Percentiles rank a stretch among this genome's conserved stretches.
Conservation (phyloP, 345 rosid genomes). For the Turnera subulata region DNA sequence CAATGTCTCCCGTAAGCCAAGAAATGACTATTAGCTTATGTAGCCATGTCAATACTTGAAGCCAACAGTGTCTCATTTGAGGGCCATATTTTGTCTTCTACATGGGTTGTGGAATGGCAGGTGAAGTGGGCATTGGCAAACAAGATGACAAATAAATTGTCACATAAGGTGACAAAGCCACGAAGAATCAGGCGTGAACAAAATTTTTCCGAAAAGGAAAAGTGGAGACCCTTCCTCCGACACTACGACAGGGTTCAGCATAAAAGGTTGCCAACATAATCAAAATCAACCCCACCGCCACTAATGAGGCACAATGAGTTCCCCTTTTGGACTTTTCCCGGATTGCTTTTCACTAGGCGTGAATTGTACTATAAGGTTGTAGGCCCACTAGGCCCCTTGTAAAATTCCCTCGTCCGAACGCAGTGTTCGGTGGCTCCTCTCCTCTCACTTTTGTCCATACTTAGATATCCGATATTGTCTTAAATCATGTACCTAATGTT, state of each 20-base stretch:
- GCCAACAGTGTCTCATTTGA: constrained; percentile 14
- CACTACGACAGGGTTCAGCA: constrained; percentile 42
- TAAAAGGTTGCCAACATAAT: constrained; percentile 49
- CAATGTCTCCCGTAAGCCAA: constrained; percentile 23
- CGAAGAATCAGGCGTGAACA: constrained; percentile 57
- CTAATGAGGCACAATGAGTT: constrained; percentile 48
- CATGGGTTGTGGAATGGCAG: constrained; percentile 15
- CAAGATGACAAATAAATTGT: constrained; percentile 22
- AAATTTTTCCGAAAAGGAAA: neutral
- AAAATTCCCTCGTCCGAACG: neutral
- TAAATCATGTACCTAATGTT: too few relatives aligned
- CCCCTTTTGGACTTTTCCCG: constrained; percentile 56
- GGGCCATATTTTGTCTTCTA: constrained; percentile 31
- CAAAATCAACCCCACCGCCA: constrained; percentile 57
- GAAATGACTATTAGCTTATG: constrained; percentile 14
- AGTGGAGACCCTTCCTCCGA: constrained; percentile 32
- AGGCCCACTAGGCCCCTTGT: constrained; percentile 27
- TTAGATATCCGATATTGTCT: neutral
- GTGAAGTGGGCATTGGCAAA: constrained; percentile 8
- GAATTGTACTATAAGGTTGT: constrained; percentile 39
- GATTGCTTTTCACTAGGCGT: constrained; percentile 64
- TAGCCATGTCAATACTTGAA: constrained; percentile 11
- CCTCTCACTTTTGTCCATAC: neutral
- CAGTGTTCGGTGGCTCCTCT: neutral
- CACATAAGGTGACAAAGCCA: constrained; percentile 49